These are phyloP conservation scores for Hordeum pubiflorum DNA, from an alignment of 202 grass and related monocot genomes.

Conservation along the genomic window DNA sequence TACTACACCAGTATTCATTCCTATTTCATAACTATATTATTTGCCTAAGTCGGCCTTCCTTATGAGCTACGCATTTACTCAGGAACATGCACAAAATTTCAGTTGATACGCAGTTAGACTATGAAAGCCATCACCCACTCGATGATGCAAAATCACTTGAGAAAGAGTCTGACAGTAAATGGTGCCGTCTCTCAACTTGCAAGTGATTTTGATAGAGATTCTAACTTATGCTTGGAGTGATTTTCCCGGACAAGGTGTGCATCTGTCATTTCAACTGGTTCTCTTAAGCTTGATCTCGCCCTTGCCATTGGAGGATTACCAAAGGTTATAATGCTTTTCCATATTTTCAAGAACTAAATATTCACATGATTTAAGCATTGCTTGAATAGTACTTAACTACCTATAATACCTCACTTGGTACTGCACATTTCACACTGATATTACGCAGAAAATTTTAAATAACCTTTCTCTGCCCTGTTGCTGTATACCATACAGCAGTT, in stretches of 20 bases:
- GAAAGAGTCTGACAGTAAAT: conserved; percentile 50
- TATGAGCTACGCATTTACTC: conserved; percentile 20
- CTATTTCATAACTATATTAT: neutral
- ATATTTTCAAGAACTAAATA: conserved; percentile 10
- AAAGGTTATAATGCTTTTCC: conserved; percentile 48
- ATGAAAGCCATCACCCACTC: conserved; percentile 53
- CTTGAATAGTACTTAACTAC: neutral
- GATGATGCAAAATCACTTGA: conserved; percentile 31
- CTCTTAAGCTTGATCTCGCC: conserved; percentile 84
- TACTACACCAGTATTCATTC: too few species aligned
- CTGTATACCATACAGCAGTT: neutral
- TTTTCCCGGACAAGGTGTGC: conserved; percentile 50
- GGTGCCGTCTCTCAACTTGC: conserved; percentile 71
- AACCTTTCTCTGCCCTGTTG: neutral
- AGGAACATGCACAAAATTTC: conserved; percentile 42
- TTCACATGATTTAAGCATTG: neutral
- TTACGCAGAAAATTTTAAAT: neutral
- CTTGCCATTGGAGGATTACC: conserved; percentile 82
- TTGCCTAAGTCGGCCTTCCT: neutral
- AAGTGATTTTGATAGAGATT: conserved; percentile 80
- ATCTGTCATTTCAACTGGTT: conserved; percentile 68
- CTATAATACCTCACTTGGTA: neutral
- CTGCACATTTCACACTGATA: neutral
- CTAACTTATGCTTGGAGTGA: conserved; percentile 58
- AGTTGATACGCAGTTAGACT: conserved; percentile 71